Conservation (phyloP, 768 basidiomycete species). For the Leccinum uliginosum region DNA sequence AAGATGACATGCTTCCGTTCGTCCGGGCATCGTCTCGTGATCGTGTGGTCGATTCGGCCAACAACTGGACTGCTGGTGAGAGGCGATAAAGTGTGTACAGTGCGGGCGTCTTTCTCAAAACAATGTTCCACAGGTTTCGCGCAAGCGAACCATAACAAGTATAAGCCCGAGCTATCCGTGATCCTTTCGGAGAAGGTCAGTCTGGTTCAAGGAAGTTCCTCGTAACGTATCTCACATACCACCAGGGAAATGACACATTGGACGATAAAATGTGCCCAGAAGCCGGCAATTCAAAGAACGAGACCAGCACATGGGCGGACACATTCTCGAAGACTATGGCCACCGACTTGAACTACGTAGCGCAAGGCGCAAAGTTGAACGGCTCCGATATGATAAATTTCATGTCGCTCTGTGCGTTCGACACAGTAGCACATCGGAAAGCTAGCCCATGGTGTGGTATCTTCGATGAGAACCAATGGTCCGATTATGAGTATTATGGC, state of each 20-base stretch:
- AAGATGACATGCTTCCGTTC: conserved; percentile 43
- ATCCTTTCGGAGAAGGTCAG: conserved; percentile 52
- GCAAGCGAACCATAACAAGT: conserved; percentile 40
- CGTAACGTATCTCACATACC: neutral
- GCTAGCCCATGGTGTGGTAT: conserved; percentile 64
- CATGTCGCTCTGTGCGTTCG: conserved; percentile 73
- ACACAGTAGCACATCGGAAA: conserved; percentile 47
- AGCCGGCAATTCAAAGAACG: conserved; percentile 37
- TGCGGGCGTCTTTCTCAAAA: neutral
- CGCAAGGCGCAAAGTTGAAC: conserved; percentile 59
- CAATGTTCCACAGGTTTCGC: conserved; percentile 35
- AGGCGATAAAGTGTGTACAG: neutral
- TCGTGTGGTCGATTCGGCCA: conserved; percentile 61
- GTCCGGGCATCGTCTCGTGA: conserved; percentile 41
- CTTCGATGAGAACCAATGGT: conserved; percentile 58
- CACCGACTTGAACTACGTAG: conserved; percentile 50
- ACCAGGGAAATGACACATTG: conserved; percentile 57
- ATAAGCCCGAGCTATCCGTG: conserved; percentile 47
- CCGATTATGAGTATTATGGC: conserved; percentile 56
- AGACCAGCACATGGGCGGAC: conserved; percentile 47
- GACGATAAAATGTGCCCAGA: conserved; percentile 62
- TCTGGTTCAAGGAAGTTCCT: neutral
- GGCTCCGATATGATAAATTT: conserved; percentile 51
- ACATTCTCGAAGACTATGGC: conserved; percentile 53
- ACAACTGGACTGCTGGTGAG: conserved; percentile 62